Percentiles rank a stretch among this genome's conserved stretches.
These are phyloP conservation scores for Trypanosoma platydactyli DNA, from an alignment of 208 protist species.

Conservation along the genomic window DNA sequence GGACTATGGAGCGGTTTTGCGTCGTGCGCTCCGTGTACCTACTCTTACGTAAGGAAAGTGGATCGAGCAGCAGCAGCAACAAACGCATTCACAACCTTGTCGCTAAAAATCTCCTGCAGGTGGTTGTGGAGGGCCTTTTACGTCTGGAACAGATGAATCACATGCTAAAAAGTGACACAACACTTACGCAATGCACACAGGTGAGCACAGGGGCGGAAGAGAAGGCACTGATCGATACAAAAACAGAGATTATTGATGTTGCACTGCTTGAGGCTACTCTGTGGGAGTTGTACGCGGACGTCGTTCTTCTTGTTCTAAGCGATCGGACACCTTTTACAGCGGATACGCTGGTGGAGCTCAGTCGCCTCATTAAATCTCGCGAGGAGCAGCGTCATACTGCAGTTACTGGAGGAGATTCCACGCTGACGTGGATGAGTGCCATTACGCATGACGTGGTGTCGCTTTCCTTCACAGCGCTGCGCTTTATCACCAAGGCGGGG, in stretches of 20 bases:
- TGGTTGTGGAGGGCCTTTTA: constrained; percentile 74
- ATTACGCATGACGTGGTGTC: constrained; percentile 54
- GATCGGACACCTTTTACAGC: constrained; percentile 61
- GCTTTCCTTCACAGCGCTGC: constrained; percentile 76
- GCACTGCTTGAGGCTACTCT: constrained; percentile 44
- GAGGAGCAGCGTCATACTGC: constrained; percentile 18
- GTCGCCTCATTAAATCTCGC: constrained; percentile 38
- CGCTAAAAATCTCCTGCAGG: constrained; percentile 66
- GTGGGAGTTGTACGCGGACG: constrained; percentile 75
- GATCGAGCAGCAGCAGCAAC: constrained; percentile 13
- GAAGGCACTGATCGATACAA: constrained; percentile 36
- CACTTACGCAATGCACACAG: not conserved
- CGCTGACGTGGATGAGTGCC: constrained; percentile 54
- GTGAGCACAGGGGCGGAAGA: constrained; percentile 3
- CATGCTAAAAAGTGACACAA: constrained; percentile 28
- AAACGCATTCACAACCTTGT: constrained; percentile 29
- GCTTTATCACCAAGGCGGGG: constrained; percentile 60
- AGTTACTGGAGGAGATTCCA: constrained; percentile 21
- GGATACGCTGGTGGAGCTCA: constrained; percentile 52
- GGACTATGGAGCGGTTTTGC: constrained; percentile 47
- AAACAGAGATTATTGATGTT: constrained; percentile 40
- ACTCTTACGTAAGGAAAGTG: constrained; percentile 14
- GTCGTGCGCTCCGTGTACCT: constrained; percentile 29
- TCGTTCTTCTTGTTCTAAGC: constrained; percentile 67
- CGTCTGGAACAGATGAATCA: constrained; percentile 67